phyloP scores from a whole-genome alignment of 108 stramenopile species.

The Cyclotella baltica region DNA sequence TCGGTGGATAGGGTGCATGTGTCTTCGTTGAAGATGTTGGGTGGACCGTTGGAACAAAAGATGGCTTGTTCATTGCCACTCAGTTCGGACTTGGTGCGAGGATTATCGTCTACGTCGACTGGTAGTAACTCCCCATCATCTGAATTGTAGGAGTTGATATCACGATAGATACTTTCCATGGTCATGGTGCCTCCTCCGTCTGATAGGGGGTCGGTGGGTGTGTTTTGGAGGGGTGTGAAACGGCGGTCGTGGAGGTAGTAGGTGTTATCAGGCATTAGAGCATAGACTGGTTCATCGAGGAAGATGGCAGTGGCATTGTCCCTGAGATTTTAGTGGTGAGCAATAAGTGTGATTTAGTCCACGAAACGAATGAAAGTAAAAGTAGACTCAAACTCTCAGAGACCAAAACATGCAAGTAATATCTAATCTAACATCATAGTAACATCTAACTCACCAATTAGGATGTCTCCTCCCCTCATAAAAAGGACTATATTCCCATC shows the following conservation, averaged over 20 bases:
- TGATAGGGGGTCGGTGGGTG: slow-evolving; percentile 15
- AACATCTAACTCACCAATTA: slow-evolving; percentile 15
- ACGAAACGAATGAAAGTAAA: too few relatives aligned
- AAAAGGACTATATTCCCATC: slow-evolving; percentile 21
- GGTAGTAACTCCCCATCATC: slow-evolving; percentile 2
- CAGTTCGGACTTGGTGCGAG: slow-evolving; percentile 8
- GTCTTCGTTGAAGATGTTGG: slow-evolving; percentile 36
- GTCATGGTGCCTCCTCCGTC: slow-evolving; percentile 34
- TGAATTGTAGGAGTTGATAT: slow-evolving; percentile 9
- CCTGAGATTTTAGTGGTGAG: not conserved
- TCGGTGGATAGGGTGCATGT: slow-evolving; percentile 15
- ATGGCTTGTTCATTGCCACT: slow-evolving; percentile 24
- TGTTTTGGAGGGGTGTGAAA: slow-evolving; percentile 18
- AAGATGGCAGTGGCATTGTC: not conserved
- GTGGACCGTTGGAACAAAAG: slow-evolving; percentile 24
- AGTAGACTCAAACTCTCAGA: too few relatives aligned
- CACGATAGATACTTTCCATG: slow-evolving; percentile 10
- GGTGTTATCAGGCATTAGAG: slow-evolving; percentile 1
- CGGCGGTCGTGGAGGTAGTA: slow-evolving; percentile 26
- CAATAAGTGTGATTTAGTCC: too few relatives aligned
- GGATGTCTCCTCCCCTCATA: slow-evolving; percentile 30
- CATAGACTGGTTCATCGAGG: slow-evolving; percentile 19
- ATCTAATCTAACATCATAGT: too few relatives aligned
- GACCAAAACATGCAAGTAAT: too few relatives aligned
- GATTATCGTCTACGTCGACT: slow-evolving; percentile 28